Conservation (phyloP, 805 yeast genomes). For the Saccharomycopsis babjevae region DNA sequence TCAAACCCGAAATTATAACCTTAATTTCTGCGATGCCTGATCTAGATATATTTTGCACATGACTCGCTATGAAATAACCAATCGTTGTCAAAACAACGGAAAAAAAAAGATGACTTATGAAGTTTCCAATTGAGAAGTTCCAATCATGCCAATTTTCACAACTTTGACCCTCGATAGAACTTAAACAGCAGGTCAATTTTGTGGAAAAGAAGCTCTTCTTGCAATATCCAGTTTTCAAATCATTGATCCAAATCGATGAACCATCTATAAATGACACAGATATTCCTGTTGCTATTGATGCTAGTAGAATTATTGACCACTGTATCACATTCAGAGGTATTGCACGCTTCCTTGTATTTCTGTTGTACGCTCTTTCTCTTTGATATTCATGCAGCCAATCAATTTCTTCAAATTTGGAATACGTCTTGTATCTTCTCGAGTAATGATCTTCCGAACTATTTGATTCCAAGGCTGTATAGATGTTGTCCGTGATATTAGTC, state of each 20-base stretch:
- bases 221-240: conserved; percentile 16
- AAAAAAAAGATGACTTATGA: conserved; percentile 6
- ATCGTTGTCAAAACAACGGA: conserved; percentile 3
- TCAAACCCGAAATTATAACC: conserved; percentile 55
- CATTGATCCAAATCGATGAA: conserved; percentile 14
- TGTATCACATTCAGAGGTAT: background rate
- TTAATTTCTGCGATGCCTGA: conserved; percentile 73
- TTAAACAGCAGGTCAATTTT: conserved; percentile 15
- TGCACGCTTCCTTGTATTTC: background rate
- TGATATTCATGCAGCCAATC: conserved; percentile 16
- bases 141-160: conserved; percentile 17
- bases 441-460: background rate
- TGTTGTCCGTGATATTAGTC: background rate
- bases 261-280: conserved; percentile 9
- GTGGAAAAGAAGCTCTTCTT: conserved; percentile 3
- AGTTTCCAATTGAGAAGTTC: conserved; percentile 1
- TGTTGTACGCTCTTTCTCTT: conserved; percentile 5
- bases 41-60: conserved; percentile 32
- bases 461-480: background rate
- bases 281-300: conserved; percentile 18
- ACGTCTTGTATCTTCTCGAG: conserved; percentile 28
- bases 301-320: conserved; percentile 22
- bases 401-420: conserved; percentile 10
- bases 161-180: conserved; percentile 15
- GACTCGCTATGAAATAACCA: conserved; percentile 19